Conservation (phyloP, 106 monocot genomes). For the Cymbidium sinense region DNA sequence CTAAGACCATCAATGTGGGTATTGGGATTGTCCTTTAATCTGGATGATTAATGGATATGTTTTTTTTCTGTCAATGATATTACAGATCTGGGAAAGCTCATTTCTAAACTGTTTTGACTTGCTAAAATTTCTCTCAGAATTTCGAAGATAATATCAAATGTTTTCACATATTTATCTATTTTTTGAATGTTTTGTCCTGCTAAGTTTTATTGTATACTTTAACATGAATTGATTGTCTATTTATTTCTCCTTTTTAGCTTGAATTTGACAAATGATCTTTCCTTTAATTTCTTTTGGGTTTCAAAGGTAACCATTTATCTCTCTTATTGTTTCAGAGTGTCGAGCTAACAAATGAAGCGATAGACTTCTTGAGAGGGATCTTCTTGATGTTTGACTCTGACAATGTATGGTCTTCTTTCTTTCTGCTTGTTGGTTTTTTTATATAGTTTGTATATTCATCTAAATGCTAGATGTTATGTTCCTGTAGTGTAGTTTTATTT, state of each 20-base stretch:
- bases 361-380: conserved; percentile 69
- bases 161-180: background rate
- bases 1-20: background rate
- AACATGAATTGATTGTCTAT: background rate
- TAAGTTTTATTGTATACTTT: background rate
- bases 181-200: background rate
- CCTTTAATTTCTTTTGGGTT: background rate
- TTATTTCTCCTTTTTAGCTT: background rate
- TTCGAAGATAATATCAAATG: background rate
- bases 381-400: conserved; percentile 90
- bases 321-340: conserved; percentile 45
- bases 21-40: background rate
- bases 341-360: conserved; percentile 72
- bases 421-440: background rate
- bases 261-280: background rate
- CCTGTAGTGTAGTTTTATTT: background rate
- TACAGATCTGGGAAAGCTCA: background rate
- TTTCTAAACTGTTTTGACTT: background rate
- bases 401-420: conserved; percentile 49
- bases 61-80: background rate
- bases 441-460: background rate
- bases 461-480: background rate
- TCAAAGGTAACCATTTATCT: background rate
- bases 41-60: background rate
- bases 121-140: background rate